A percentile compares a stretch with the other conserved stretches of the same genome.
Conservation (phyloP, 768 basidiomycete species). For the Fomitopsis pulvina region DNA sequence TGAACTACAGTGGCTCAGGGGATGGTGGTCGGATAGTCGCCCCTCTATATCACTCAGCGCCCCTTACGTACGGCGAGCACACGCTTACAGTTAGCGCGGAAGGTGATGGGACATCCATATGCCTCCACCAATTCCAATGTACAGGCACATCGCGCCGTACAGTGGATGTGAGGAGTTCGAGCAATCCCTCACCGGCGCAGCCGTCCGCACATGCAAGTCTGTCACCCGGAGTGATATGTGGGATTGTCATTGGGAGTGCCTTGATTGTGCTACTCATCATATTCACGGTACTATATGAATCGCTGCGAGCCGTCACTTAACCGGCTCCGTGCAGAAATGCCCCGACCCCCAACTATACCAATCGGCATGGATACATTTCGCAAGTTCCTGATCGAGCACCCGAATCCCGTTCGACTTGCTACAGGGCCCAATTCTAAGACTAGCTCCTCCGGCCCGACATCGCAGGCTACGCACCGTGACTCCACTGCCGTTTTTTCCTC, state of each 20-base stretch:
- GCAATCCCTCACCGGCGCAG: neutral
- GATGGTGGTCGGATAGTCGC: neutral
- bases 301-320: neutral
- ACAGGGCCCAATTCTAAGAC: slow-evolving; percentile 7
- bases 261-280: neutral
- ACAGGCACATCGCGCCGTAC: neutral
- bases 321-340: neutral
- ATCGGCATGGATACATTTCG: neutral
- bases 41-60: slow-evolving; percentile 10
- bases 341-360: neutral
- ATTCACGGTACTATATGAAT: neutral
- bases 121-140: slow-evolving; percentile 12
- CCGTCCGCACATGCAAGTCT: neutral
- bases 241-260: slow-evolving; percentile 5
- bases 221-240: slow-evolving; percentile 5
- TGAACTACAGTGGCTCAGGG: neutral
- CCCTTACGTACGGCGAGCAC: slow-evolving; percentile 7
- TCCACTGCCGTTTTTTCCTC: slow-evolving; percentile 16
- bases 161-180: too few species aligned
- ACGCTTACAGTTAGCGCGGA: slow-evolving; percentile 6
- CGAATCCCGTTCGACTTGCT: neutral
- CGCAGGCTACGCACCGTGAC: slow-evolving; percentile 7
- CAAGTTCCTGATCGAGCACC: neutral
- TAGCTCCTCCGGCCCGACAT: slow-evolving; percentile 12
- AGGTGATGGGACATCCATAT: slow-evolving; percentile 1